Conservation (phyloP, 345 rosid genomes). For the Geranium brycei region DNA sequence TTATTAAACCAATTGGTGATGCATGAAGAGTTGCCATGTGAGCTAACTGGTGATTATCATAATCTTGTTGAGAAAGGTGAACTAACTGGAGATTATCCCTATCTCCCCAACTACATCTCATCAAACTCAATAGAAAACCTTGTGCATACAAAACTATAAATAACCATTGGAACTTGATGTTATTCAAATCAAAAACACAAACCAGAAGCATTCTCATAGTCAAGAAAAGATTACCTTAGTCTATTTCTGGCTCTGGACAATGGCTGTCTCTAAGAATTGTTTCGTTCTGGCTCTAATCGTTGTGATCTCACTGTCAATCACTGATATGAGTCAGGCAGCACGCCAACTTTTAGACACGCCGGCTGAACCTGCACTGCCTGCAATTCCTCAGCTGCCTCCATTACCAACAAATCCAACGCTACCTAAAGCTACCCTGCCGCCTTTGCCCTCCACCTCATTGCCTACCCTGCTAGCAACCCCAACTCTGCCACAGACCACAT, state of each 20-base stretch:
- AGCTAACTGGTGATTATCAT: no score
- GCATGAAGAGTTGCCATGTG: no score
- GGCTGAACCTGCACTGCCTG: no score
- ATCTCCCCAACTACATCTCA: no score
- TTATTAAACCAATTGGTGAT: neutral
- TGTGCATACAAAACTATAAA: neutral
- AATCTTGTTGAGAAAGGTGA: no score
- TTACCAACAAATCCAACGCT: no score
- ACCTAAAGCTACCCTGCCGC: no score
- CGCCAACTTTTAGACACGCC: neutral
- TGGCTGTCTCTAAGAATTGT: neutral
- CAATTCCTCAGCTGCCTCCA: no score
- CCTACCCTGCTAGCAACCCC: no score
- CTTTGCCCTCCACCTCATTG: no score
- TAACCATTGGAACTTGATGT: neutral
- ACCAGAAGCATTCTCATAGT: neutral
- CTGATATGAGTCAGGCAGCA: neutral
- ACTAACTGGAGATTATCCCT: no score
- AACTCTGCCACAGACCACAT: no score
- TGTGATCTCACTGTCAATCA: neutral
- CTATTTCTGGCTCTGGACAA: neutral
- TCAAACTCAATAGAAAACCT: neutral
- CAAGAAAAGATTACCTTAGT: neutral
- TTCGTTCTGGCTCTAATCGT: neutral
- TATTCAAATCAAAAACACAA: neutral